phyloP scores from a whole-genome alignment of 2,329 filamentous ascomycete species.

The Hypocreales sp. region DNA sequence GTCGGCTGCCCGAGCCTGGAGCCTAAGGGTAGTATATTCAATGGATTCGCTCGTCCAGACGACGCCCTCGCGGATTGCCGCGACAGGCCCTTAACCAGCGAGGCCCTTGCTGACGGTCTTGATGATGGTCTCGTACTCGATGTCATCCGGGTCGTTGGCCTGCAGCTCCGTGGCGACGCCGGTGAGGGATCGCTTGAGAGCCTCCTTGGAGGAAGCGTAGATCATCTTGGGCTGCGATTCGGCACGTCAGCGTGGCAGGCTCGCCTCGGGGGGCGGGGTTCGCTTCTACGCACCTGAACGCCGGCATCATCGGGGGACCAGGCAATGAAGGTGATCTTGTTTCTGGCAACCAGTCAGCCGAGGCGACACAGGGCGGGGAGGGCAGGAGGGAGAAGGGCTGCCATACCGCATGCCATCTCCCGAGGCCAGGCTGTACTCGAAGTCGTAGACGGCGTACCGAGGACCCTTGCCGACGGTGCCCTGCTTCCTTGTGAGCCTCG shows the following conservation, averaged over 20 bases:
- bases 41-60: constrained; percentile 10
- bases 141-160: constrained; percentile 72
- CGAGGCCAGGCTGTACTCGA: constrained; percentile 57
- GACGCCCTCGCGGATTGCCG: constrained; percentile 1
- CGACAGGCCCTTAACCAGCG: constrained; percentile 23
- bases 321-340: constrained; percentile 65
- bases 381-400: background rate
- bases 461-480: constrained; percentile 49
- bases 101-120: constrained; percentile 48
- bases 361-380: constrained; percentile 1
- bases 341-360: constrained; percentile 27
- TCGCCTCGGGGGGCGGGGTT: background rate
- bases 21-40: constrained; percentile 12
- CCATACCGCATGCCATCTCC: constrained; percentile 58
- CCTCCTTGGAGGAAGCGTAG: constrained; percentile 79
- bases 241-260: background rate
- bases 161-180: constrained; percentile 65
- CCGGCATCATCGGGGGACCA: constrained; percentile 73
- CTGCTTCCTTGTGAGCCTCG: constrained; percentile 16
- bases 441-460: constrained; percentile 75
- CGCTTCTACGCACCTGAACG: constrained; percentile 41
- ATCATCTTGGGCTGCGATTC: constrained; percentile 62
- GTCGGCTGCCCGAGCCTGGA: constrained; percentile 8
- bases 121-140: constrained; percentile 61
- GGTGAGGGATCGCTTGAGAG: constrained; percentile 64